Evolutionary conservation across 164 flowering plant species (phyloP).

Genomic region (Magnolia officinalis): DNA sequence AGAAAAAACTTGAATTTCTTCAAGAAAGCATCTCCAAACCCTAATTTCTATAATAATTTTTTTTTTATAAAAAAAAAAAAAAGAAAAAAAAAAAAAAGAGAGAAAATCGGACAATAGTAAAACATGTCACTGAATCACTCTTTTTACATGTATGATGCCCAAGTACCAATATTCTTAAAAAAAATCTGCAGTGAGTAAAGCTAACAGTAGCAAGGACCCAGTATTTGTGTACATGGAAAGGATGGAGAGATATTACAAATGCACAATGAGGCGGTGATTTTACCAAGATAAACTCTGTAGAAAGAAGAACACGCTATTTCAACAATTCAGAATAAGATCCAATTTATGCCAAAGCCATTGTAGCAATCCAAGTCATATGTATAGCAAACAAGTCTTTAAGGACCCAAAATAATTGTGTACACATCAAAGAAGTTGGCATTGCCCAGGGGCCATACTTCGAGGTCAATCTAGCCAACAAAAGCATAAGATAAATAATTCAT

Average conservation of each 20-base stretch:
- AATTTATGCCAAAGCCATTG: neutral
- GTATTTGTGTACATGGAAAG: neutral
- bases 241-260: neutral
- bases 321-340: neutral
- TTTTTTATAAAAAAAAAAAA: too few species aligned
- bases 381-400: too few species aligned
- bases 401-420: neutral
- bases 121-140: neutral
- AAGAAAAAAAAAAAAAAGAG: too few species aligned
- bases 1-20: too few species aligned
- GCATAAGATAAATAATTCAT: too few species aligned
- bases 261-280: too few species aligned
- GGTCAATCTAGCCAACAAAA: neutral
- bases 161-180: neutral
- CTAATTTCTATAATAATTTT: constrained; percentile 43
- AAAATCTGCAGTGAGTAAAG: neutral
- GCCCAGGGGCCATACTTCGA: neutral
- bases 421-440: neutral
- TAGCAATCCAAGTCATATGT: too few species aligned
- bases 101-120: neutral
- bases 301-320: too few species aligned
- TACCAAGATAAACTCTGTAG: too few species aligned
- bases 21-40: constrained; percentile 27
- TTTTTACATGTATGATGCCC: neutral
- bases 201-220: neutral